A percentile compares a stretch with the other conserved stretches of the same genome.
Conservation (phyloP, 2,329 filamentous ascomycete genomes). For the Diaporthe sp. region DNA sequence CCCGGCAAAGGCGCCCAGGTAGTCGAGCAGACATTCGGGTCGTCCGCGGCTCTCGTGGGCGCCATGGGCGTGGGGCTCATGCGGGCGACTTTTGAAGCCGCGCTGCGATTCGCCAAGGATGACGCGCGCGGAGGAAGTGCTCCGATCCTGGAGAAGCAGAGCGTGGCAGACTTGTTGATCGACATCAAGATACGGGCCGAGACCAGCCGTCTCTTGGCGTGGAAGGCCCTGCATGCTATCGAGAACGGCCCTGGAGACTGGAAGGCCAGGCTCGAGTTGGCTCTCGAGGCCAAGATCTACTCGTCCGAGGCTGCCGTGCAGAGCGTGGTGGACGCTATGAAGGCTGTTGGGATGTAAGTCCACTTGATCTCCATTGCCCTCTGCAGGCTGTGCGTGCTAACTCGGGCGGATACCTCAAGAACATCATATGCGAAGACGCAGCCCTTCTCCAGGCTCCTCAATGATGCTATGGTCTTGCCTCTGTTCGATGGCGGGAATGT, state of each 20-base stretch:
- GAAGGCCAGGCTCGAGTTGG: constrained; percentile 58
- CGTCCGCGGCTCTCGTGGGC: constrained; percentile 63
- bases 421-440: constrained; percentile 57
- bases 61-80: constrained; percentile 69
- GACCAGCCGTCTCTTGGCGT: constrained; percentile 55
- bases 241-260: constrained; percentile 56
- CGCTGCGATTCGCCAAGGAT: constrained; percentile 62
- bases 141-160: constrained; percentile 62
- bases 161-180: constrained; percentile 63
- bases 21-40: constrained; percentile 59
- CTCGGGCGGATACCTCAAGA: constrained; percentile 42
- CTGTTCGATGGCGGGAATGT: constrained; percentile 70
- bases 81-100: constrained; percentile 66
- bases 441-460: constrained; percentile 60
- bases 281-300: constrained; percentile 64
- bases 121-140: constrained; percentile 61
- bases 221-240: constrained; percentile 62
- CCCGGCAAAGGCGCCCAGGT: constrained; percentile 59
- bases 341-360: constrained; percentile 62
- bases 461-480: constrained; percentile 61
- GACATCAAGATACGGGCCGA: constrained; percentile 45
- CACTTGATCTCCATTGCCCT: too few species aligned
- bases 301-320: constrained; percentile 63
- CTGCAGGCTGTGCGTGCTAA: neutral
- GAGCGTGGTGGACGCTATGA: constrained; percentile 63